Conservation (phyloP, 129 eudicot genomes). For the Flaveria brownii region DNA sequence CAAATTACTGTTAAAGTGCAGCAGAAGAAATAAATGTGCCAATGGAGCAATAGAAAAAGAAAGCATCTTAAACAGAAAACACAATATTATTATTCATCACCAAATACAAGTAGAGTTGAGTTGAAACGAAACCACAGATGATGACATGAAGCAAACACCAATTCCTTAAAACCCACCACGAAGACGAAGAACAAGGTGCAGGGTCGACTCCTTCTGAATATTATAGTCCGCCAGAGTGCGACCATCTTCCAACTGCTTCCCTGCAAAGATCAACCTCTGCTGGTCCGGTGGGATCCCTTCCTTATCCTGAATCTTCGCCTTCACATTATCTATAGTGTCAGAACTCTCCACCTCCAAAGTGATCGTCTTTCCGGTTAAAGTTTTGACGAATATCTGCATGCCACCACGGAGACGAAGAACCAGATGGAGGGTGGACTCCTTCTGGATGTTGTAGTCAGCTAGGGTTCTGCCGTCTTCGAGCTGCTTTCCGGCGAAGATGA, state of each 20-base stretch:
- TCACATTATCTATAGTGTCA: not conserved
- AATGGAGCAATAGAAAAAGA: too few relatives aligned
- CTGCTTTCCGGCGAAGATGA: constrained; percentile 45
- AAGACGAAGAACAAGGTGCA: not conserved
- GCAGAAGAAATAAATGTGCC: too few relatives aligned
- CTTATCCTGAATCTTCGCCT: not conserved
- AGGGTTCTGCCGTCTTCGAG: constrained; percentile 43
- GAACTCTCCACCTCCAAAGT: not conserved
- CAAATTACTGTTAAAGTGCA: too few relatives aligned
- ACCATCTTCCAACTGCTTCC: not conserved
- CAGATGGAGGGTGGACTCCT: constrained; percentile 42
- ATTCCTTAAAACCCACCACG: not conserved
- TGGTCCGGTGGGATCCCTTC: not conserved
- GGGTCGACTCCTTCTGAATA: not conserved
- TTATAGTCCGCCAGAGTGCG: not conserved
- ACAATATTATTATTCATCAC: not conserved
- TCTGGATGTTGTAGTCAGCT: constrained; percentile 46
- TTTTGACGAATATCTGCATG: constrained; percentile 47
- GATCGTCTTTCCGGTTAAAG: constrained; percentile 34
- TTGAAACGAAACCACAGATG: not conserved
- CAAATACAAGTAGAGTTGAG: not conserved
- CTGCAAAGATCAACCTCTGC: not conserved
- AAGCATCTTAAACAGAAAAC: not conserved
- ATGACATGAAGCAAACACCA: not conserved
- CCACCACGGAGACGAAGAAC: constrained; percentile 42